Evolutionary conservation across 306 rosid species (phyloP), one percentile per base, ranked within the genome.

Genomic region (Citrullus amarus): DNA sequence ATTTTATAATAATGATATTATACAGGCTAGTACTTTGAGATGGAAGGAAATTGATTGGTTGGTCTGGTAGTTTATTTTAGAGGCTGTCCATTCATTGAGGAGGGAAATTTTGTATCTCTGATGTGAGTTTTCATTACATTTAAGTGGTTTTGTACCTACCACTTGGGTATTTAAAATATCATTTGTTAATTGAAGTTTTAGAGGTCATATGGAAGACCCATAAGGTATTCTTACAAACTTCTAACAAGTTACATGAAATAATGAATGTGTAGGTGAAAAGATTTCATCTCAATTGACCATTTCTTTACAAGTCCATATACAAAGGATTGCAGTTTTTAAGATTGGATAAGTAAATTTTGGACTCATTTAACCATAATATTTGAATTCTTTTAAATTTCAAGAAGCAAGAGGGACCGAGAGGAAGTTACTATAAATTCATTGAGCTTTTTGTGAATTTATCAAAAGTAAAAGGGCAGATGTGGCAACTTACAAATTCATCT

Each of bases 21-120:
- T 46, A 70, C 2, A 71, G 43, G 58, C 59, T 71, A 48, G 48
- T 73, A 73, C 61, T 51, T 30, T 50, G 2, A 9, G 44, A 73
- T 51, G 46, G 58, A 15, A 30, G 44, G 32, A 73, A 30, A 73
- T 28, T 51, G 59, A 51, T n/a, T 20, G 28, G 32, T 7, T 71
- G 32, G 11, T 71, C 14, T 25, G 57, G 77, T 72, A 48, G 63
- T 51, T 48, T 53, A 32, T 60, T 51, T 53, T 48, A 74, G 77
- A 74, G 60, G 60, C n/a, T 14, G 44, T 20, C 43, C 57, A 50
- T 71, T 53, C 46, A 74, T 74, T 74, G 41, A 74, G 17, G 62
- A 74, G 78, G 63, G 78, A 74, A 74, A 32, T 74, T 74, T 32
- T 74, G 63, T 74, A 74, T 51, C 41, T 53, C 9, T 32, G 20